Percentiles rank a stretch among this genome's conserved stretches.
Evolutionary conservation across 2,329 filamentous ascomycete species (phyloP).

Genomic region (Cladosporium sp.): DNA sequence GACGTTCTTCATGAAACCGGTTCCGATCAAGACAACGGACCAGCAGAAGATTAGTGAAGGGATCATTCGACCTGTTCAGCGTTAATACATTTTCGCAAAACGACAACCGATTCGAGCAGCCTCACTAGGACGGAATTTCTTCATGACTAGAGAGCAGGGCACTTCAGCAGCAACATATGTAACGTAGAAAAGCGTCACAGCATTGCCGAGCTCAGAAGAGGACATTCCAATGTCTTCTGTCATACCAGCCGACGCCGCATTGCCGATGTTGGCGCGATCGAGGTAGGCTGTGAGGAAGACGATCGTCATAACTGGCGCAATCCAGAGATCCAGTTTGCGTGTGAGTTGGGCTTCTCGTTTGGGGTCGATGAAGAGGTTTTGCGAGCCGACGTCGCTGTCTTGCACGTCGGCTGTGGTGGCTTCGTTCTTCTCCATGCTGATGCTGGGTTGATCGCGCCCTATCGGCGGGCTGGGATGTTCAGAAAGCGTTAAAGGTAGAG

Average conservation of each 20-base stretch:
- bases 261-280: conserved; percentile 33
- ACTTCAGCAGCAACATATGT: conserved; percentile 36
- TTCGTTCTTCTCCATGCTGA: not conserved
- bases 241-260: conserved; percentile 34
- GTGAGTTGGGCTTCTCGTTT: conserved; percentile 28
- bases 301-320: conserved; percentile 34
- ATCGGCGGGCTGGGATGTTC: not conserved
- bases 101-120: conserved; percentile 17
- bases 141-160: conserved; percentile 27
- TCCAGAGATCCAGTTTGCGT: conserved; percentile 30
- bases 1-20: conserved; percentile 24
- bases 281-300: conserved; percentile 33
- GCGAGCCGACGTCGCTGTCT: not conserved
- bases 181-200: conserved; percentile 19
- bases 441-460: too few species aligned
- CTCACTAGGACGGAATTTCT: conserved; percentile 22
- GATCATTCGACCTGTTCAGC: not conserved
- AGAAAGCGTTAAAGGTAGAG: not conserved
- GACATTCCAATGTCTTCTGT: conserved; percentile 9
- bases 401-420: not conserved
- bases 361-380: not conserved
- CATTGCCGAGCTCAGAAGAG: not conserved
- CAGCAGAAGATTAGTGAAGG: conserved; percentile 21
- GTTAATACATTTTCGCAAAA: not conserved
- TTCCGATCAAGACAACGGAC: conserved; percentile 24